These are phyloP conservation scores for Aspergillus novofumigatus DNA, from an alignment of 2,329 filamentous ascomycete genomes.

Conservation along the genomic window DNA sequence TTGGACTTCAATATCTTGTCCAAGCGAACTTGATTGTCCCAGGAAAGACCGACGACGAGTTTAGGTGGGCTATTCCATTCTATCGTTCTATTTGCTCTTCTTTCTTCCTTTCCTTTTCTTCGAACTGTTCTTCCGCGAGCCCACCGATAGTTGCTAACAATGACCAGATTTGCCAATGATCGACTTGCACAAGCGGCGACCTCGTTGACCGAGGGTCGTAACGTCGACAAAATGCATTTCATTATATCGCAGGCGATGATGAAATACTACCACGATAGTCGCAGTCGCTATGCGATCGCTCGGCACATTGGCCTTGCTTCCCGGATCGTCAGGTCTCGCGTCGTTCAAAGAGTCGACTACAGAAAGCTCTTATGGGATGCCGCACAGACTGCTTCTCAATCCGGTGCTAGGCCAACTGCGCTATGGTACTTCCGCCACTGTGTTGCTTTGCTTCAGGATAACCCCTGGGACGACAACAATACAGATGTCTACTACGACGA, in stretches of 20 bases:
- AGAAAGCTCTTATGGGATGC: constrained; percentile 74
- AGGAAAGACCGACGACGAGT: constrained; percentile 79
- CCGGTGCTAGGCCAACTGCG: constrained; percentile 75
- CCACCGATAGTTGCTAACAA: constrained; percentile 4
- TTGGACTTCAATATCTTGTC: constrained; percentile 76
- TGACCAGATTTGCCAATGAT: constrained; percentile 72
- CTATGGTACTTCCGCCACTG: constrained; percentile 77
- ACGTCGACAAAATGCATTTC: constrained; percentile 80
- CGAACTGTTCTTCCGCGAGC: background rate
- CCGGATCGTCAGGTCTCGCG: constrained; percentile 65
- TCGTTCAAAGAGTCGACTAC: constrained; percentile 61
- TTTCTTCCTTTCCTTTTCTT: background rate
- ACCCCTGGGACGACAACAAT: constrained; percentile 67
- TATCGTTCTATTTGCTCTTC: background rate
- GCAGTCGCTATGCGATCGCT: constrained; percentile 67
- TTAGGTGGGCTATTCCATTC: constrained; percentile 43
- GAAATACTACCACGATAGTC: constrained; percentile 63
- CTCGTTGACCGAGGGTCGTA: constrained; percentile 62
- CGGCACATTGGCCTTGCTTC: constrained; percentile 76
- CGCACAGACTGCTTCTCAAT: constrained; percentile 73
- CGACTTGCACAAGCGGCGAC: constrained; percentile 74
- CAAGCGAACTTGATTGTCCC: constrained; percentile 76
- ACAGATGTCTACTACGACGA: constrained; percentile 81
- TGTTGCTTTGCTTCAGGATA: constrained; percentile 70
- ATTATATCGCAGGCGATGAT: constrained; percentile 78